Percentiles rank a stretch among this genome's conserved stretches.
Conservation (phyloP, 75 land plant species). For the Isoetes taiwanensis region DNA sequence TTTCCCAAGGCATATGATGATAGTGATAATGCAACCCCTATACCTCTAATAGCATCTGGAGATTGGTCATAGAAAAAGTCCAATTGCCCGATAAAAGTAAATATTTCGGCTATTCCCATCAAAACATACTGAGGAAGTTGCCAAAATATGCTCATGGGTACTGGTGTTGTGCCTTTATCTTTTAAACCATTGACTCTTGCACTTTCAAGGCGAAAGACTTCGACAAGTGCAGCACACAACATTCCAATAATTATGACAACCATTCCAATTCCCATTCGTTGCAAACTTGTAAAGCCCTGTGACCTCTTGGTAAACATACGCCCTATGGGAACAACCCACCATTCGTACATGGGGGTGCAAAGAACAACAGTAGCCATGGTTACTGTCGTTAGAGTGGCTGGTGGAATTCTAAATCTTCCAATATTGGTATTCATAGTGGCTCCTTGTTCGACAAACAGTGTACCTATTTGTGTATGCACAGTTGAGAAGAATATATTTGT, state of each 20-base stretch:
- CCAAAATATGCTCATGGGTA: not conserved
- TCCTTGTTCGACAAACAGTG: constrained; percentile 3
- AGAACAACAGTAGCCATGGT: not conserved
- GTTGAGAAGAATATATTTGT: not conserved
- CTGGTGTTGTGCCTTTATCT: not conserved
- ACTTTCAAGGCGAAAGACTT: not conserved
- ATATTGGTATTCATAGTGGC: not conserved
- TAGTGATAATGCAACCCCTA: not conserved
- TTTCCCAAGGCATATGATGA: constrained; percentile 3
- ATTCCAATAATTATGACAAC: not conserved
- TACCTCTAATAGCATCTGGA: not conserved
- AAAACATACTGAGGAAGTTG: constrained; percentile 1
- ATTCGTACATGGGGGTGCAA: not conserved
- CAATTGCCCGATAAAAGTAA: not conserved
- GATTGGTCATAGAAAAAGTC: constrained; percentile 5
- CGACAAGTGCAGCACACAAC: constrained; percentile 1
- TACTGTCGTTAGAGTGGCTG: not conserved
- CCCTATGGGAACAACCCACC: not conserved
- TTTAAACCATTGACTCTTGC: too few relatives aligned
- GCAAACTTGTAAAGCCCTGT: not conserved
- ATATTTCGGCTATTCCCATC: not conserved
- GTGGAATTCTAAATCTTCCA: not conserved
- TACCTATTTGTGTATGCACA: not conserved
- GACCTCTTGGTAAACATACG: not conserved
- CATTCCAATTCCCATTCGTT: not conserved